These are phyloP conservation scores for Trametes punicea DNA, from an alignment of 768 basidiomycete genomes.

Conservation along the genomic window DNA sequence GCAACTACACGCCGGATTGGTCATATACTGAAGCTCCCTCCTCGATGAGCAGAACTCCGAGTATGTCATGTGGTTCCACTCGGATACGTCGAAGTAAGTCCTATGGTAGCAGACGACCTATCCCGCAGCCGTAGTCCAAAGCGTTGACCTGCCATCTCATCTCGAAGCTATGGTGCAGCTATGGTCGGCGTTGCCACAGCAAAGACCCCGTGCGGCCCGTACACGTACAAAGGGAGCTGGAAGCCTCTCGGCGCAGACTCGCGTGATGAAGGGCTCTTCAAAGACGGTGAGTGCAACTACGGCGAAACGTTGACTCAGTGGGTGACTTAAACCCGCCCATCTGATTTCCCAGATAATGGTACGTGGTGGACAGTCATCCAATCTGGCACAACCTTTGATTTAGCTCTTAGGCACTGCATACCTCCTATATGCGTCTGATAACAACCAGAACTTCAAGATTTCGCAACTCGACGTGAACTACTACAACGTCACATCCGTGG, in stretches of 20 bases:
- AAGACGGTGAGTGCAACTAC: slow-evolving; percentile 41
- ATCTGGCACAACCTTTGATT: no score
- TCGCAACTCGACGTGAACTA: slow-evolving; percentile 54
- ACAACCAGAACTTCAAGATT: slow-evolving; percentile 70
- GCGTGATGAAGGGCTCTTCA: slow-evolving; percentile 55
- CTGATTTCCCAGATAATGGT: background rate
- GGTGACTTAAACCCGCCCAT: background rate
- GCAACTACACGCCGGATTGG: background rate
- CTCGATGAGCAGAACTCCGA: slow-evolving; percentile 44
- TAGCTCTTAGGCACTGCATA: slow-evolving; percentile 49
- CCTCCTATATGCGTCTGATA: slow-evolving; percentile 62
- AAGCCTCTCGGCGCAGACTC: slow-evolving; percentile 58
- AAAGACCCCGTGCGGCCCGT: slow-evolving; percentile 58
- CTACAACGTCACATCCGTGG: slow-evolving; percentile 49
- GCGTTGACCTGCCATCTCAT: background rate
- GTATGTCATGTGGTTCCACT: slow-evolving; percentile 74
- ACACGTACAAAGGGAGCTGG: slow-evolving; percentile 52
- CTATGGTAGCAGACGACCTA: background rate
- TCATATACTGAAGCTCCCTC: background rate
- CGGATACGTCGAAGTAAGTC: slow-evolving; percentile 54
- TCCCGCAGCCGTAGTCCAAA: no score
- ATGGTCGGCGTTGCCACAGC: slow-evolving; percentile 60
- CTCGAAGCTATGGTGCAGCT: slow-evolving; percentile 56
- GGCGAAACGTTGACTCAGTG: background rate
- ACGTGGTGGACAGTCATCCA: background rate